Evolutionary conservation across 345 rosid species (phyloP).

Genomic region (Salix arbutifolia): DNA sequence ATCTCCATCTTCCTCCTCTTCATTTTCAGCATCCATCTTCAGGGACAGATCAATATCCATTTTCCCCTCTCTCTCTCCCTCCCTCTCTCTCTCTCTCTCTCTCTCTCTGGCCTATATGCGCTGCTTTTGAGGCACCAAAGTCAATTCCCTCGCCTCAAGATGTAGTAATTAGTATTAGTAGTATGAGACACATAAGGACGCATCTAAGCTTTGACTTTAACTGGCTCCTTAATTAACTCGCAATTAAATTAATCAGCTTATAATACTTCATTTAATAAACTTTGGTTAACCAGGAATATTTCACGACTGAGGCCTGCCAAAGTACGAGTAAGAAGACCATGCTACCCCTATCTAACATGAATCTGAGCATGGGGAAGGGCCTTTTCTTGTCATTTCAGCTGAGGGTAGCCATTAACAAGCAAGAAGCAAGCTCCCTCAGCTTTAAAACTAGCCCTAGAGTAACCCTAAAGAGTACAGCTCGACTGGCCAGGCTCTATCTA

Average conservation of each 20-base stretch:
- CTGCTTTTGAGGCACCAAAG: conserved; percentile 60
- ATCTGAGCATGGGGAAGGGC: background rate
- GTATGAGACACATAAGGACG: conserved; percentile 32
- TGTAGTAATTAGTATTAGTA: conserved; percentile 17
- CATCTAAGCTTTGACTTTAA: conserved; percentile 49
- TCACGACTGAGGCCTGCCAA: background rate
- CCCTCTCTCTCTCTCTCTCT: conserved; percentile 5
- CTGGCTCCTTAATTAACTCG: conserved; percentile 18
- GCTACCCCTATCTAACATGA: background rate
- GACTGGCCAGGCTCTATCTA: no score
- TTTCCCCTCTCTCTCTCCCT: background rate
- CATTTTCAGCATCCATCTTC: conserved; percentile 33
- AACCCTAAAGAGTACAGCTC: no score
- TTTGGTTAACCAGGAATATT: background rate
- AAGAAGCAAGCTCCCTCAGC: background rate
- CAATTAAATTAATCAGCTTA: conserved; percentile 21
- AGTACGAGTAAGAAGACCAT: background rate
- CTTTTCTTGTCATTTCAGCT: background rate
- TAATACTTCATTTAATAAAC: conserved; percentile 3
- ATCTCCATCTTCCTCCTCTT: background rate
- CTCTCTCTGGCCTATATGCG: background rate
- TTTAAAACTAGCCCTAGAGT: background rate
- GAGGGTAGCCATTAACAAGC: background rate
- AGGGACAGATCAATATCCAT: conserved; percentile 49
- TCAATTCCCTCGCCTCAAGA: conserved; percentile 48